Percentiles rank a stretch among this genome's conserved stretches.
These are phyloP conservation scores for Moringa oleifera DNA, from an alignment of 345 rosid species.

Conservation along the genomic window DNA sequence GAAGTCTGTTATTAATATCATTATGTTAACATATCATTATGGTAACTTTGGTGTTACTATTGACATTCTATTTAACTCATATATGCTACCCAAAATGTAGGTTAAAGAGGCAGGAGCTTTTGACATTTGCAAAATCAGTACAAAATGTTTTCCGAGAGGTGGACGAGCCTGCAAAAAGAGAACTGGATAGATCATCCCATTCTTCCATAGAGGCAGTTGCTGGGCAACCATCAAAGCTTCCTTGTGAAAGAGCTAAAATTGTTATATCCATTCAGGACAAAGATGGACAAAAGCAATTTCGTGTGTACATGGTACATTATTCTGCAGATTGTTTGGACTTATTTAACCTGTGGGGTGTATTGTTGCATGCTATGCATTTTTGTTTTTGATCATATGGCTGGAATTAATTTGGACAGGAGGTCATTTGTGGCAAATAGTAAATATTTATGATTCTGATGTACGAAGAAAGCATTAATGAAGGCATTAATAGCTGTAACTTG, in stretches of 20 bases:
- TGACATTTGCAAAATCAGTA: constrained; percentile 49
- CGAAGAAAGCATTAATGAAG: background rate
- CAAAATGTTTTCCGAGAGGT: constrained; percentile 40
- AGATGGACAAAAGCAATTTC: constrained; percentile 53
- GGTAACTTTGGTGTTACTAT: background rate
- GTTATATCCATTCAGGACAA: constrained; percentile 68
- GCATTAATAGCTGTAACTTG: background rate
- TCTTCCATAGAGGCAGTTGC: constrained; percentile 27
- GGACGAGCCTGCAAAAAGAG: constrained; percentile 44
- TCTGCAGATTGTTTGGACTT: background rate
- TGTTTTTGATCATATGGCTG: too few relatives aligned
- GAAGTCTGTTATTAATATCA: background rate
- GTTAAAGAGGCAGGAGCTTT: constrained; percentile 67
- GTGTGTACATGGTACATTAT: constrained; percentile 54
- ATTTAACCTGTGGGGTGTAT: background rate
- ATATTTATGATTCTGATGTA: background rate
- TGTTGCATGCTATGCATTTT: too few relatives aligned
- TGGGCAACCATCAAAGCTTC: constrained; percentile 28
- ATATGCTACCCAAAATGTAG: constrained; percentile 25
- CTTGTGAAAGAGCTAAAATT: constrained; percentile 55
- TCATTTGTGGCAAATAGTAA: too few relatives aligned
- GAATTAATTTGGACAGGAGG: background rate
- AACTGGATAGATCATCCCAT: constrained; percentile 24
- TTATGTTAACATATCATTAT: background rate
- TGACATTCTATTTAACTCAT: background rate